Evolutionary conservation across 2,329 filamentous ascomycete species (phyloP).

Genomic region (Ophiosphaerella narmari): DNA sequence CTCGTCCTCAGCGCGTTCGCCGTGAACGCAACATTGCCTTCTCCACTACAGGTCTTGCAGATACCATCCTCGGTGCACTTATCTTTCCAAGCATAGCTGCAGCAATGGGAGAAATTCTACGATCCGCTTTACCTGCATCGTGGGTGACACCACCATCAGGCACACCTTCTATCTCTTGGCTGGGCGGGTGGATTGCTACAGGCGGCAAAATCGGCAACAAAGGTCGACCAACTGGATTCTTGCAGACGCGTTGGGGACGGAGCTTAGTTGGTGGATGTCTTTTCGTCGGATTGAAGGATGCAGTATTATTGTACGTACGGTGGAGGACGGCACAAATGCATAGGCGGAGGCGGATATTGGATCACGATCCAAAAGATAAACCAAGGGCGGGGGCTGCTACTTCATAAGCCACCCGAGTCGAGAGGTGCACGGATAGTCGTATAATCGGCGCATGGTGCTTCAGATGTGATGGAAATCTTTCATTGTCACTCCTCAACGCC

Average conservation of each 20-base stretch:
- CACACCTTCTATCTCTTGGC: conserved; percentile 19
- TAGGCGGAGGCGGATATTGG: conserved; percentile 50
- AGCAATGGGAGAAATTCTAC: conserved; percentile 75
- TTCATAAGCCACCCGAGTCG: no score
- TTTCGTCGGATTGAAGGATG: conserved; percentile 82
- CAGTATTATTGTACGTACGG: conserved; percentile 62
- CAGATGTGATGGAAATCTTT: background rate
- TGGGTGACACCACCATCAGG: conserved; percentile 61
- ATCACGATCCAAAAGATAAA: conserved; percentile 35
- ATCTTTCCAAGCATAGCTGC: conserved; percentile 83
- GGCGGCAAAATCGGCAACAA: conserved; percentile 11
- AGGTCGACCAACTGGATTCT: conserved; percentile 62
- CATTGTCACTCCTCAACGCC: background rate
- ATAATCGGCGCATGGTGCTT: no score
- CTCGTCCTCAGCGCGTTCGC: conserved; percentile 34
- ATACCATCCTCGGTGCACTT: conserved; percentile 69
- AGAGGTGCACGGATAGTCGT: no score
- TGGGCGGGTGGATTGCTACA: conserved; percentile 24
- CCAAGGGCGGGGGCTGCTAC: no score
- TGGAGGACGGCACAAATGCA: conserved; percentile 58
- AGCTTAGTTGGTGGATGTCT: conserved; percentile 87
- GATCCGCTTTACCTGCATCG: conserved; percentile 66
- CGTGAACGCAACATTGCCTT: conserved; percentile 57
- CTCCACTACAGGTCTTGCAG: conserved; percentile 60
- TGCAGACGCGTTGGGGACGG: conserved; percentile 86